Evolutionary conservation across 2,329 filamentous ascomycete species (phyloP).

Genomic region (Venturia aucupariae): DNA sequence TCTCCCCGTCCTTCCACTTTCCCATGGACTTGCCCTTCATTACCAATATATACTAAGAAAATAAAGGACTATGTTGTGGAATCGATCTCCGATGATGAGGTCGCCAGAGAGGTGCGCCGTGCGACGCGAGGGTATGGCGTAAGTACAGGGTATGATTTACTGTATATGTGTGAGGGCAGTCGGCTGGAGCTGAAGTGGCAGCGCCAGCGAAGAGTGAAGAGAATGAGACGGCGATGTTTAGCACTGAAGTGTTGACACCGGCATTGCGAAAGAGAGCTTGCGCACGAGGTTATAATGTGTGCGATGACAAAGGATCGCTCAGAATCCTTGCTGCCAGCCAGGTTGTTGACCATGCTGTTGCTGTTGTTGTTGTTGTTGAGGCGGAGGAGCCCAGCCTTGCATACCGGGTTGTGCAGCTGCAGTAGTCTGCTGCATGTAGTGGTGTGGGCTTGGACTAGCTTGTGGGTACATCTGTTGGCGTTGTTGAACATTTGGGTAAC

Average conservation of each 20-base stretch:
- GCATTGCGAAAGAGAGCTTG: neutral
- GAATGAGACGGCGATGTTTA: neutral
- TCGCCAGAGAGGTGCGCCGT: neutral
- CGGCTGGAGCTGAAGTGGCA: neutral
- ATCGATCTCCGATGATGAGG: neutral
- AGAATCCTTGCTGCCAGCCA: slow-evolving; percentile 27
- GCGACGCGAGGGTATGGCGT: neutral
- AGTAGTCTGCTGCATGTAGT: slow-evolving; percentile 36
- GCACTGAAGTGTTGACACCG: neutral
- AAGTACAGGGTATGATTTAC: neutral
- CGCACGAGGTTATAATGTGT: neutral
- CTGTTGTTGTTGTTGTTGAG: slow-evolving; percentile 26
- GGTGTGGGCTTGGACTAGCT: slow-evolving; percentile 35
- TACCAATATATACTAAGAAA: slow-evolving; percentile 12
- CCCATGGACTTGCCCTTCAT: neutral
- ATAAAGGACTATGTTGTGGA: neutral
- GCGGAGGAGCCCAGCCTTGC: slow-evolving; percentile 41
- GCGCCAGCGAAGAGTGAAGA: neutral
- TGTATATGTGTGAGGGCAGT: neutral
- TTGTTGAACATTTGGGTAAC: slow-evolving; percentile 38
- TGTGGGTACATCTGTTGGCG: slow-evolving; percentile 37
- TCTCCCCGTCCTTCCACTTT: neutral
- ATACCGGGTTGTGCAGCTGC: slow-evolving; percentile 40
- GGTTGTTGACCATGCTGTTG: slow-evolving; percentile 35
- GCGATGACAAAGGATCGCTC: neutral